Base-by-base conservation (phyloP, 73 alveolate species). In the Halteria grandinella region DNA sequence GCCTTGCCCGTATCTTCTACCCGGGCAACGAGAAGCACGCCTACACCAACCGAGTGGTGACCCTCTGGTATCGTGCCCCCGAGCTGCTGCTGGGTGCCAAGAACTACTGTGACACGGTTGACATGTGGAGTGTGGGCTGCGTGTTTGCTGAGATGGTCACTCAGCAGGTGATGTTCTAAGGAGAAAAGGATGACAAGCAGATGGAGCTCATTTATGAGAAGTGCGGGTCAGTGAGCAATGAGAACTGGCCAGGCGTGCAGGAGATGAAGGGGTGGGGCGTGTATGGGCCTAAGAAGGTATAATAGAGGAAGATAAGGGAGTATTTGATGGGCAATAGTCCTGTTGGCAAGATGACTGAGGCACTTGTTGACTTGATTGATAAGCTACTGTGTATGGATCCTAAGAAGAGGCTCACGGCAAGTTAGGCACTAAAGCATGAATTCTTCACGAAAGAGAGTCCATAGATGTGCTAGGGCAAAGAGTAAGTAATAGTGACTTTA, bases 51-150 rank as follows among this genome's bases (percentile, higher is more conserved):
- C 78, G 88, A 77, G 98, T 95, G 0, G 97, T 91, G 7, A 95
- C 98, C 24, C 75, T 95, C 52, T 96, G 99, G 96, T 96, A 96
- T 83, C 66, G 99, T 33, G 97, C 99, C 8, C 99, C 99, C 5
- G 99, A 93, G 71, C 87, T 93, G 48, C 80, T 95, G 31, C 78
- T 95, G 44, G 98, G 97, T 1, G 75, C 72, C 14, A 89, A 83
- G 25, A 83, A 92, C 41, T 95, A 96, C 83, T 88, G 91, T 8
- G 75, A 74, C 34, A 92, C 89, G 39, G 72, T 95, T 45, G 99
- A 95, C 77, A 81, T 93, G 57, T 95, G 99, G 99, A 82, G 96
- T 60, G 58, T 93, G 20, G 99, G 99, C 20, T 95, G 99, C 78
- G 93, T 95, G 23, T 95, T 95, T 79, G 92, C 93, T 39, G 99